Base-by-base conservation (phyloP, 768 basidiomycete genomes). In the Phanerochaete carnosa region DNA sequence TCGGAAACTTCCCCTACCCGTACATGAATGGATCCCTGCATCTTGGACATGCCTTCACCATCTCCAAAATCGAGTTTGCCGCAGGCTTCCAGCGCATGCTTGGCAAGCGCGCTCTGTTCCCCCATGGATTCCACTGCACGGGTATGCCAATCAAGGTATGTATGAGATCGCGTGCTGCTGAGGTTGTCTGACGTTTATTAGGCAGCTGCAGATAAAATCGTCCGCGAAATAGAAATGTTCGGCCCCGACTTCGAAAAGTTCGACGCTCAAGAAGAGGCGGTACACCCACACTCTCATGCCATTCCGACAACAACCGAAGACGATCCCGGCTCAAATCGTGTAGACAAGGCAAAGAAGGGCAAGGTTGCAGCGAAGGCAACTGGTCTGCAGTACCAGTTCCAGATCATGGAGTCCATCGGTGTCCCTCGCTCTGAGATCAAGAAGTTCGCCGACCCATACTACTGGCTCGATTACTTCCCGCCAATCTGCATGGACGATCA, bases 1-100 rank as follows among this genome's bases (percentile, higher is more conserved):
- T 98, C 71, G 97, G 96, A 57, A 97, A 87, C 76, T 96, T 90
- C 74, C 95, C 95, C 55, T 97, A 80, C 76, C 92, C 94, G 1
- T 99, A 99, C 81, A 98, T 98, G 94, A 99, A 99, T 69, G 97
- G 97, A 47, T 92, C 90, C 66, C 80, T 98, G 66, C 97, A 99
- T 75, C 81, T 98, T 26, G 97, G 97, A 25, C 97, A 99, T 75
- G 96, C 91, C 0, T 99, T 99, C 77, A 95, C 95, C 43, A 93
- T 98, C 76, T 94, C 93, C 58, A 99, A 99, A 78, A 89, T 98
- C 72, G 97, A 99, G 72, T 99, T 98, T 68, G 86, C 88, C 0
- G 90, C 96, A 35, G 97, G 97, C 29, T 98, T 92, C 75, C 88
- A 99, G 76, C 82, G 96, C 45, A 88, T 99, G 90, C 72, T 95